Evolutionary conservation across 306 rosid genomes (phyloP).

Genomic region (Fragaria ananassa): DNA sequence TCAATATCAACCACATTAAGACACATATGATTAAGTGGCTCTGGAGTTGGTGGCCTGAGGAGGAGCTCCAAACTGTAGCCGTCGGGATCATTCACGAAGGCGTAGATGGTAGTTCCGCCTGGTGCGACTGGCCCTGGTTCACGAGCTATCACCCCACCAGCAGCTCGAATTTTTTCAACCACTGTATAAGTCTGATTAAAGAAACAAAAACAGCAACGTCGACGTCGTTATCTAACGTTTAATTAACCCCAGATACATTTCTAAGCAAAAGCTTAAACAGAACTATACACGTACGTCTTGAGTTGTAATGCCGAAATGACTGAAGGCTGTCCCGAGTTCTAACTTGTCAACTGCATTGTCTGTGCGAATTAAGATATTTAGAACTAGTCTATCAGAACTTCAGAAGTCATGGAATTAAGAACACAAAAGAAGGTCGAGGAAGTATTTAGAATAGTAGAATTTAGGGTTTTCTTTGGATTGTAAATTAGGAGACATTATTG

Average conservation of each 20-base stretch:
- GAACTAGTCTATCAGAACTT: too few species aligned
- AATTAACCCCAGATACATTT: too few species aligned
- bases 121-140: not conserved
- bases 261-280: not conserved
- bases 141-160: constrained; percentile 4
- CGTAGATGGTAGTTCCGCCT: not conserved
- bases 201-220: not conserved
- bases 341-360: not conserved
- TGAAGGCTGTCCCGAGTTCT: constrained; percentile 62
- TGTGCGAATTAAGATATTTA: not conserved
- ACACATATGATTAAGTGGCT: not conserved
- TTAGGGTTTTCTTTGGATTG: not conserved
- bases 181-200: not conserved
- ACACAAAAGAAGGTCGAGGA: not conserved
- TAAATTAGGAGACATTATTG: not conserved
- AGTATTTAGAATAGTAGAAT: not conserved
- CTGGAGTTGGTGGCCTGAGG: not conserved
- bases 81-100: constrained; percentile 5
- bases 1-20: not conserved
- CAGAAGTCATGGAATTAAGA: not conserved
- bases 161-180: constrained; percentile 12
- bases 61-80: not conserved
- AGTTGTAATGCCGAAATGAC: constrained; percentile 59
- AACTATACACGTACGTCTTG: constrained; percentile 6
- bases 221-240: not conserved